Evolutionary conservation across 1,284 basidiomycete species (phyloP), one percentile per base, ranked within the genome.

Genomic region (Singerocomus inundabilis): DNA sequence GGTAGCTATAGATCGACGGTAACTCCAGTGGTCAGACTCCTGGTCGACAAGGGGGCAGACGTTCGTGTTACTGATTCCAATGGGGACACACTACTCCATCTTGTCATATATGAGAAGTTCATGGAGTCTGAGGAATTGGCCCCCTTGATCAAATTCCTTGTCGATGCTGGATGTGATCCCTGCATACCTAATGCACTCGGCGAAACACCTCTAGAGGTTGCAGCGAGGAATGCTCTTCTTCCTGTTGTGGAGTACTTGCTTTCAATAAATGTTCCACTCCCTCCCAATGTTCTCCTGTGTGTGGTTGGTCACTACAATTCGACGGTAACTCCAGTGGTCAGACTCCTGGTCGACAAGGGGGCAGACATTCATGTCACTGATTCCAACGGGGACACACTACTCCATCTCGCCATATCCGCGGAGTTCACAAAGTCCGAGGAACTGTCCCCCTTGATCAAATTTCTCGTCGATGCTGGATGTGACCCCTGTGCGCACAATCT

Each of bases 401-500:
- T 45, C 11, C 44, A 57, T 11, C 32, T 56, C 6, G 3, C 32
- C 3, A 37, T 46, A 12, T 33, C 0, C 0, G 0, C 6, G n/a
- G n/a, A n/a, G n/a, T 0, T 1, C 6, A 2, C 0, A 10, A 51
- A 48, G 2, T 9, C 5, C 4, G 33, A 45, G 15, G 25, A 26
- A 5, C 26, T 52, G 15, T 18, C 6, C 16, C 15, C 1, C n/a
- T n/a, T n/a, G 25, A 7, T 38, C 15, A 21, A 45, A n/a, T 0
- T 21, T 6, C 38, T 57, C 4, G 18, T 51, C 26, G 15, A 16
- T 11, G 51, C 45, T 35, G 56, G 58, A 31, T 60, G 56, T 8
- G 15, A 51, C 15, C 8, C 39, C 6, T 9, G 2, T 1, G 33
- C 21, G 0, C 24, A 39, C 24, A 58, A 60, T 12, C 2, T 15